Evolutionary conservation across 176 grass and related monocot species (phyloP).

Genomic region (Hsuehochloa calcarea): DNA sequence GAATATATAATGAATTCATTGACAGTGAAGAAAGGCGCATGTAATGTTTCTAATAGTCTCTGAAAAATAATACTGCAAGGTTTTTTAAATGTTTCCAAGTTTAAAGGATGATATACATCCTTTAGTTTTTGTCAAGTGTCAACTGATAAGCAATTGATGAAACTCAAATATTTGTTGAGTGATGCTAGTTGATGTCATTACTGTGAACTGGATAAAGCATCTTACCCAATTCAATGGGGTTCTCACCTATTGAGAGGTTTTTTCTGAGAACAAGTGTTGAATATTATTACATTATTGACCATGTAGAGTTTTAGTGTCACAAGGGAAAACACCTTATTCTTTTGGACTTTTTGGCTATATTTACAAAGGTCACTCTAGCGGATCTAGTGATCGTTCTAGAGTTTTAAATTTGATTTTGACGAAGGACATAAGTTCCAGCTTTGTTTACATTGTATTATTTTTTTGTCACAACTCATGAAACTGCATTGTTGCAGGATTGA

Average conservation of each 20-base stretch:
- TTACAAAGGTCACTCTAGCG: not conserved
- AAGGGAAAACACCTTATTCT: not conserved
- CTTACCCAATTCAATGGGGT: not conserved
- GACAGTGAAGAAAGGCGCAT: constrained; percentile 74
- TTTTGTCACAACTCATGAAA: not conserved
- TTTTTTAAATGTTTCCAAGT: not conserved
- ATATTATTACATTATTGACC: not conserved
- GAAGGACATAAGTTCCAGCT: not conserved
- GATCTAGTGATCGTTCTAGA: not conserved
- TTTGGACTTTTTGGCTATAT: not conserved
- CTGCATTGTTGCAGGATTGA: constrained; percentile 64
- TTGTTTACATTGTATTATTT: not conserved
- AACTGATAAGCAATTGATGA: not conserved
- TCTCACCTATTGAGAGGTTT: not conserved
- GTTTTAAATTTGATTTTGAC: constrained; percentile 4
- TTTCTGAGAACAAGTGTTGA: not conserved
- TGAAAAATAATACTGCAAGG: constrained; percentile 13
- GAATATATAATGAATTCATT: constrained; percentile 90
- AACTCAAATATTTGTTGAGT: constrained; percentile 14
- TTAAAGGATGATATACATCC: not conserved
- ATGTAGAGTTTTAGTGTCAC: not conserved
- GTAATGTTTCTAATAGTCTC: constrained; percentile 42
- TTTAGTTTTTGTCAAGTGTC: not conserved
- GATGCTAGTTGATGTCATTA: constrained; percentile 1
- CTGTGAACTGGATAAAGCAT: constrained; percentile 7